Evolutionary conservation across 2,329 filamentous ascomycete species (phyloP).

Genomic region (Fusarium irregulare): DNA sequence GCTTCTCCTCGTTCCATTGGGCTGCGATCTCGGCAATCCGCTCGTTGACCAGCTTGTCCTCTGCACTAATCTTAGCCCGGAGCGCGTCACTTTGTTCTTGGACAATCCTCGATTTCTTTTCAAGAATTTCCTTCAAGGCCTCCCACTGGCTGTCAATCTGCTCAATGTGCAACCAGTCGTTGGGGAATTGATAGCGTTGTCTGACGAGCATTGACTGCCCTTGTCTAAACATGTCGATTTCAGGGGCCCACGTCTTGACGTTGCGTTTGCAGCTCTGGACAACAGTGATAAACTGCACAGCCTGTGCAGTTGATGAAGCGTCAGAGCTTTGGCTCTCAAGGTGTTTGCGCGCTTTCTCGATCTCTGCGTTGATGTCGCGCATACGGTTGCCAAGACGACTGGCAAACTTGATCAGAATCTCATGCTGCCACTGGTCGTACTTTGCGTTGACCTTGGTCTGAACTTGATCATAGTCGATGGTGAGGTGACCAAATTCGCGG

Average conservation of each 20-base stretch:
- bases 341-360: constrained; percentile 89
- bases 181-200: constrained; percentile 92
- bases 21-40: constrained; percentile 86
- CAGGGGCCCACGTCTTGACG: constrained; percentile 92
- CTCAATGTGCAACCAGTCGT: constrained; percentile 94
- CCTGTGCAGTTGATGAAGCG: constrained; percentile 93
- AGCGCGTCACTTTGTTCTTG: constrained; percentile 96
- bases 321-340: constrained; percentile 93
- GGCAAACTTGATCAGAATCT: constrained; percentile 94
- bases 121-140: constrained; percentile 89
- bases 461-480: constrained; percentile 97
- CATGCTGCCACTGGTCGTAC: constrained; percentile 99
- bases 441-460: constrained; percentile 99
- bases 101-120: constrained; percentile 93
- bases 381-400: constrained; percentile 88
- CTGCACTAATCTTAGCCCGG: constrained; percentile 91
- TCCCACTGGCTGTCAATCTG: constrained; percentile 98
- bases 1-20: constrained; percentile 97
- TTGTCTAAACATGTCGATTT: constrained; percentile 95
- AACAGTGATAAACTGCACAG: constrained; percentile 97
- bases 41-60: constrained; percentile 90
- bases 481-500: constrained; percentile 91
- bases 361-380: constrained; percentile 90
- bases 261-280: constrained; percentile 97
- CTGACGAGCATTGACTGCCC: constrained; percentile 92